Conservation (phyloP, 1,284 basidiomycete species). For the Ceratobasidium sp. region DNA sequence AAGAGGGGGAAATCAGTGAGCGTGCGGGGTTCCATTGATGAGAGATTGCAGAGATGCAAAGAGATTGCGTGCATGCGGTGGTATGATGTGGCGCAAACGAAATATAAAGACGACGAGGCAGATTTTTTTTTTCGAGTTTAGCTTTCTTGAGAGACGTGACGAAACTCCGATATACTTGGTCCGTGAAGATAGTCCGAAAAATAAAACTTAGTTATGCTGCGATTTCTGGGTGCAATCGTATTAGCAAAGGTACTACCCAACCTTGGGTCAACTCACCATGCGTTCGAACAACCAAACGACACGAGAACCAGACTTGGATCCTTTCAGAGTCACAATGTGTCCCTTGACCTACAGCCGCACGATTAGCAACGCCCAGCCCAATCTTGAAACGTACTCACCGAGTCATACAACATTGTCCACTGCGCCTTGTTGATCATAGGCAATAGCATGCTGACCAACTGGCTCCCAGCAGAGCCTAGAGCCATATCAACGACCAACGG, state of each 20-base stretch:
- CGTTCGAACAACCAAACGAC: slow-evolving; percentile 81
- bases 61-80: slow-evolving; percentile 6
- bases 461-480: slow-evolving; percentile 82
- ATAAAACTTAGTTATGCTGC: slow-evolving; percentile 36
- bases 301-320: slow-evolving; percentile 87
- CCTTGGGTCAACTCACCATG: slow-evolving; percentile 61
- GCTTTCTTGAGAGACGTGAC: slow-evolving; percentile 14
- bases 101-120: background rate
- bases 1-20: slow-evolving; percentile 12
- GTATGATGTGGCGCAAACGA: slow-evolving; percentile 15
- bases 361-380: background rate
- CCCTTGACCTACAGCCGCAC: slow-evolving; percentile 67
- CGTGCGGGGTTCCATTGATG: slow-evolving; percentile 2
- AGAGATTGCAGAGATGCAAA: slow-evolving; percentile 17
- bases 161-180: slow-evolving; percentile 26
- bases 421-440: slow-evolving; percentile 86
- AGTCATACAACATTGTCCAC: slow-evolving; percentile 79
- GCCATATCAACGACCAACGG: slow-evolving; percentile 86
- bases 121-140: slow-evolving; percentile 12
- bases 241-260: slow-evolving; percentile 11
- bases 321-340: slow-evolving; percentile 84
- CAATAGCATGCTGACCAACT: slow-evolving; percentile 80
- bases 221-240: slow-evolving; percentile 29
- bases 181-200: slow-evolving; percentile 43
- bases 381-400: slow-evolving; percentile 55